These are phyloP conservation scores for Fusarium sp. DNA, from an alignment of 2,329 filamentous ascomycete species.

Conservation along the genomic window DNA sequence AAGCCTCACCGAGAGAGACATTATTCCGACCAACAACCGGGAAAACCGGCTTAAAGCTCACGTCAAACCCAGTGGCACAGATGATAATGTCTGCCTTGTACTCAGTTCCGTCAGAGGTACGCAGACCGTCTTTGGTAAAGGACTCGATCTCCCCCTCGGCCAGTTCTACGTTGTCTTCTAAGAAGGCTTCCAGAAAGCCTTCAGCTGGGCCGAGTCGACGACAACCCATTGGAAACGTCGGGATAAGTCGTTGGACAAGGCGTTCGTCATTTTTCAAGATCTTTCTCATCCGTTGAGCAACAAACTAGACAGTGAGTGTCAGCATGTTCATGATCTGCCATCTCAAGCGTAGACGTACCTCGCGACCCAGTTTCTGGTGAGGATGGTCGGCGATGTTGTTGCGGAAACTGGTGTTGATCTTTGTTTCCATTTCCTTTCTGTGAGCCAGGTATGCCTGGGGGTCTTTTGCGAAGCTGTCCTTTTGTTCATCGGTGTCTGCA, in stretches of 20 bases:
- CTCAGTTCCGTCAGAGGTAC: slow-evolving; percentile 17
- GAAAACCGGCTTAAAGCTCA: slow-evolving; percentile 47
- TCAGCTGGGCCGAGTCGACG: slow-evolving; percentile 62
- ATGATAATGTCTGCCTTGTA: slow-evolving; percentile 30
- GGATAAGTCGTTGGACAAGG: slow-evolving; percentile 50
- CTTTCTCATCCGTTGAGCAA: slow-evolving; percentile 13
- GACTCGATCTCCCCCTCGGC: slow-evolving; percentile 24
- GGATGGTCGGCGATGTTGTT: slow-evolving; percentile 21
- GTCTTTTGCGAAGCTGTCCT: slow-evolving; percentile 2
- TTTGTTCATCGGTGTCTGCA: slow-evolving; percentile 21
- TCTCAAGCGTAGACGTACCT: not conserved
- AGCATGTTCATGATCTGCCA: not conserved
- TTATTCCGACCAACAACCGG: slow-evolving; percentile 36
- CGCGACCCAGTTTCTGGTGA: slow-evolving; percentile 12
- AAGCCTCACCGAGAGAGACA: slow-evolving; percentile 42
- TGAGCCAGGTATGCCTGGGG: slow-evolving; percentile 15
- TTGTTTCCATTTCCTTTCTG: slow-evolving; percentile 13
- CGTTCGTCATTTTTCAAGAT: slow-evolving; percentile 18
- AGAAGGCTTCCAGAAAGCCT: slow-evolving; percentile 56
- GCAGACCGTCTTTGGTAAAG: slow-evolving; percentile 26
- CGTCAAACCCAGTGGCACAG: slow-evolving; percentile 44
- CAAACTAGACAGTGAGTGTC: slow-evolving; percentile 5
- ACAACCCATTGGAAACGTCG: slow-evolving; percentile 58
- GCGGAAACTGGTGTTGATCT: slow-evolving; percentile 19
- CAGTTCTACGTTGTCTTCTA: slow-evolving; percentile 42